phyloP scores from a whole-genome alignment of 1,139 yeast genomes.

The Geotrichum klebahnii region DNA sequence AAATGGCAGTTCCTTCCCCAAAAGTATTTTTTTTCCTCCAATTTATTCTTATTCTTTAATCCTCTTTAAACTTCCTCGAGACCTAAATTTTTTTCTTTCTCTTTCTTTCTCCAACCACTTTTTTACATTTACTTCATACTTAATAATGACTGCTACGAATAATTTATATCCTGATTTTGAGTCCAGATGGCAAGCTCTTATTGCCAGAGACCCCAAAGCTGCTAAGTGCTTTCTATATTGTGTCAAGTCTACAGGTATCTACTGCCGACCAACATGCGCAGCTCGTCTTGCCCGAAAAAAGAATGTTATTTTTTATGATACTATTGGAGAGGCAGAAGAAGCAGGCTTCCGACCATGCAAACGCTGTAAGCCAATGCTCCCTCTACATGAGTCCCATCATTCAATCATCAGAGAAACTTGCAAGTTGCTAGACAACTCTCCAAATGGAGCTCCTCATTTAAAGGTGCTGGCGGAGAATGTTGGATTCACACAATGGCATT shows the following conservation, averaged over 20 bases:
- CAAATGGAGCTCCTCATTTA: conserved; percentile 22
- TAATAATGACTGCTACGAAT: not conserved
- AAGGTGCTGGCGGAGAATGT: conserved; percentile 26
- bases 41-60: no score
- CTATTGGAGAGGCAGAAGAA: conserved; percentile 25
- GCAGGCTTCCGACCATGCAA: conserved; percentile 31
- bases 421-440: conserved; percentile 20
- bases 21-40: not conserved
- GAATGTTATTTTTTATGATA: conserved; percentile 27
- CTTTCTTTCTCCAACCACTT: not conserved
- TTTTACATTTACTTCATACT: no score
- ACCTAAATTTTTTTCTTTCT: no score
- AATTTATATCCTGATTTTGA: conserved; percentile 20
- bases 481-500: conserved; percentile 35
- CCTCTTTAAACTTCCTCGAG: no score
- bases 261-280: conserved; percentile 32
- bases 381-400: conserved; percentile 26
- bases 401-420: conserved; percentile 25
- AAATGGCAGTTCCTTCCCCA: conserved; percentile 2
- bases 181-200: conserved; percentile 27
- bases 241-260: conserved; percentile 29
- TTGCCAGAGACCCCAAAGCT: conserved; percentile 28
- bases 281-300: conserved; percentile 27
- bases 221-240: conserved; percentile 30
- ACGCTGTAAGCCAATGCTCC: conserved; percentile 30